Conservation (phyloP, 192 early-diverging fungal genomes). For the Geranomyces variabilis region DNA sequence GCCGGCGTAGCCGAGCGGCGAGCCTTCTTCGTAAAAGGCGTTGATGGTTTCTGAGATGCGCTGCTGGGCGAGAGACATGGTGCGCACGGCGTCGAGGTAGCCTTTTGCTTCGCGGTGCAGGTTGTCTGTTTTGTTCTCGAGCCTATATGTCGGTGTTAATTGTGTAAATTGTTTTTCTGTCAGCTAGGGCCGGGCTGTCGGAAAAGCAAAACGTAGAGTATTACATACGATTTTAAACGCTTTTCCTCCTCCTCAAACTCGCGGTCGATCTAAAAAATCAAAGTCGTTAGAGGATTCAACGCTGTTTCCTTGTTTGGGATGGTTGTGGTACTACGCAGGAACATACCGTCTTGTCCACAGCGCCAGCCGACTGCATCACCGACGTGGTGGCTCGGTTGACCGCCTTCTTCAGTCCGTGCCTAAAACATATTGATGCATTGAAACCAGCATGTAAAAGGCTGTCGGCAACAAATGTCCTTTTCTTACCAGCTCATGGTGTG, state of each 20-base stretch:
- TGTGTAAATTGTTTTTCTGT: background rate
- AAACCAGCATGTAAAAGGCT: no score
- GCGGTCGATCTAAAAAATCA: constrained; percentile 53
- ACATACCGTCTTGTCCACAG: constrained; percentile 70
- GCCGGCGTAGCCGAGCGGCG: constrained; percentile 73
- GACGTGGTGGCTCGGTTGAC: constrained; percentile 72
- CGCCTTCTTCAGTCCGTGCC: constrained; percentile 83
- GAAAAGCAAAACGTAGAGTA: background rate
- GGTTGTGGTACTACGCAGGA: no score
- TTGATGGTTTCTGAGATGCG: constrained; percentile 85
- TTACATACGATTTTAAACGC: constrained; percentile 63
- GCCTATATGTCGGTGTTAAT: no score
- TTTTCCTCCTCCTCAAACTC: constrained; percentile 84
- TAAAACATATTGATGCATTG: constrained; percentile 33
- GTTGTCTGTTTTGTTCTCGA: constrained; percentile 81
- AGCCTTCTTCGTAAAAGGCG: constrained; percentile 85
- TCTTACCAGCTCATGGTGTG: no score
- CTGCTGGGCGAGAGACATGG: constrained; percentile 83
- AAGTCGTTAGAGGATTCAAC: no score
- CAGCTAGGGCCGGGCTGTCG: background rate
- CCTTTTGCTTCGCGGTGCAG: constrained; percentile 91
- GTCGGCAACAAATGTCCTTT: no score
- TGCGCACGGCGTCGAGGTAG: constrained; percentile 82
- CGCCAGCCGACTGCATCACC: constrained; percentile 74
- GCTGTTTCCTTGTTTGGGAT: no score